A percentile compares a stretch with the other conserved stretches of the same genome.
phyloP scores from a whole-genome alignment of 2,329 filamentous ascomycete genomes.

The Fusarium dlaminii region DNA sequence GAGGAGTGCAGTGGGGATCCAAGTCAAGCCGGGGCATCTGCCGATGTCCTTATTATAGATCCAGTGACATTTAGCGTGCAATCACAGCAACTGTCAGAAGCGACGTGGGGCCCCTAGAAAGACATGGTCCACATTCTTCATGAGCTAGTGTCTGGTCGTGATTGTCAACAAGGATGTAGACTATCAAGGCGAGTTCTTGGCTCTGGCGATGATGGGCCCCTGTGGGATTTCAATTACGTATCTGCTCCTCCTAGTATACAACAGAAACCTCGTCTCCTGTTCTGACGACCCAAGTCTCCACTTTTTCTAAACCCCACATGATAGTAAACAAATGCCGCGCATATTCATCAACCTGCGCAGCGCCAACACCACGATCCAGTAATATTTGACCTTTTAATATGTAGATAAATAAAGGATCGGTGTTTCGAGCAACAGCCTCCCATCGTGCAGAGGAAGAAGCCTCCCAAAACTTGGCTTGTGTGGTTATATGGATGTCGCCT shows the following conservation, averaged over 20 bases:
- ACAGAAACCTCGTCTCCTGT: neutral
- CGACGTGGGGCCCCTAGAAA: too few relatives aligned
- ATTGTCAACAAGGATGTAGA: too few relatives aligned
- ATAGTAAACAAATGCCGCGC: neutral
- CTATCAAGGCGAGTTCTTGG: too few relatives aligned
- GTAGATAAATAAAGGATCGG: neutral
- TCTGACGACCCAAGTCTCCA: neutral
- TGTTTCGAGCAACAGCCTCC: neutral
- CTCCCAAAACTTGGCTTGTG: neutral
- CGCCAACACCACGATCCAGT: fast-evolving
- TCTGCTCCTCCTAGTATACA: fast-evolving
- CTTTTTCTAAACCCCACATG: neutral
- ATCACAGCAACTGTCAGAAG: too few relatives aligned
- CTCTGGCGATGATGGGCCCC: too few relatives aligned
- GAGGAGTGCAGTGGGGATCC: fast-evolving
- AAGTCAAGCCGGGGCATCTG: too few relatives aligned
- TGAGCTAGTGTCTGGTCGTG: too few relatives aligned
- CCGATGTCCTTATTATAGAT: too few relatives aligned
- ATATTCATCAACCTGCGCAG: neutral
- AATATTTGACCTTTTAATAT: fast-evolving
- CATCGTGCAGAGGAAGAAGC: neutral
- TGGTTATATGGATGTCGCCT: neutral
- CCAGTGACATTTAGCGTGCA: too few relatives aligned
- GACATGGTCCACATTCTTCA: too few relatives aligned
- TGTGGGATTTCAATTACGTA: fast-evolving